These are phyloP conservation scores for Cyclostephanos tholiformis DNA, from an alignment of 108 stramenopile genomes.

Conservation along the genomic window DNA sequence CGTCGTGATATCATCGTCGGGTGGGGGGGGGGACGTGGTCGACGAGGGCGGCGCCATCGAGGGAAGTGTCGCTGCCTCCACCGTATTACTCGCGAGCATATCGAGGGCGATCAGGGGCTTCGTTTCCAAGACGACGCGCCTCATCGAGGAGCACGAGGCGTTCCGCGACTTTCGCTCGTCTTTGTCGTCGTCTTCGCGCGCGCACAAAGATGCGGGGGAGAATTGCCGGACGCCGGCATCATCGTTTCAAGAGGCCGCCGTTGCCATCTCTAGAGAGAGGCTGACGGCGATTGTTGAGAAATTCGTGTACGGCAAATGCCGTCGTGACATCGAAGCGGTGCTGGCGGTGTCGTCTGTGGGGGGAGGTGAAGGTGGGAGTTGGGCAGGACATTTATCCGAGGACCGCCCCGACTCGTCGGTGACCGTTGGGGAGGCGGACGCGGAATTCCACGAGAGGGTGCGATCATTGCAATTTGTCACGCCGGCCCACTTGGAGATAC, in stretches of 20 bases:
- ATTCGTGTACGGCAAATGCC: slow-evolving; percentile 48
- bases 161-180: slow-evolving; percentile 16
- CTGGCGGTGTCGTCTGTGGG: neutral
- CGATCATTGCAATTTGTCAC: slow-evolving; percentile 67
- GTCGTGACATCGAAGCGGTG: slow-evolving; percentile 33
- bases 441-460: slow-evolving; percentile 44
- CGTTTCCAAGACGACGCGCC: slow-evolving; percentile 32
- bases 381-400: slow-evolving; percentile 13
- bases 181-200: neutral
- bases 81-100: slow-evolving; percentile 4
- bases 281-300: slow-evolving; percentile 35
- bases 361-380: neutral
- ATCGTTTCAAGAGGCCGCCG: neutral
- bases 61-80: no score
- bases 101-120: slow-evolving; percentile 48
- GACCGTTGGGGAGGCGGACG: slow-evolving; percentile 25
- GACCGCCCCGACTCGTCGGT: slow-evolving; percentile 1
- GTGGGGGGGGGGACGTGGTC: slow-evolving; percentile 15
- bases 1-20: slow-evolving; percentile 24
- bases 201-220: no score
- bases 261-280: slow-evolving; percentile 12
- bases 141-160: slow-evolving; percentile 34
- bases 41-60: slow-evolving; percentile 1
- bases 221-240: no score
- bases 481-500: slow-evolving; percentile 77